Evolutionary conservation across 257 asterid genomes (phyloP).

Genomic region (Petunia secreta): DNA sequence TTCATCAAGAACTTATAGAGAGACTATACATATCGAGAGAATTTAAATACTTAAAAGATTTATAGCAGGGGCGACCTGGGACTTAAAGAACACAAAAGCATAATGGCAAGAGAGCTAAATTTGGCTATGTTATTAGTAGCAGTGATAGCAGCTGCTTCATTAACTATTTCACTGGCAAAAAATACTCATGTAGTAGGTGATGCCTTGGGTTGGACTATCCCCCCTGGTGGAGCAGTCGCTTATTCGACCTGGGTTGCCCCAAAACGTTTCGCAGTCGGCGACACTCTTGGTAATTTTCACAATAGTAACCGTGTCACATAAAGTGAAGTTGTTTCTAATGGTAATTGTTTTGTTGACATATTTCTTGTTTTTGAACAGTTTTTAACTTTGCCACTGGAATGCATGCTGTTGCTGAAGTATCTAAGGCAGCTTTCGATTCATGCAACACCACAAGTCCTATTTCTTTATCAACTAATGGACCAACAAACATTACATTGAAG

Average conservation of each 20-base stretch:
- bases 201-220: slow-evolving; percentile 34
- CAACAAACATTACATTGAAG: slow-evolving; percentile 10
- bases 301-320: neutral
- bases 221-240: slow-evolving; percentile 33
- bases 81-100: too few species aligned
- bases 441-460: slow-evolving; percentile 22
- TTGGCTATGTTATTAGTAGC: neutral
- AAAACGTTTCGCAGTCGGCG: slow-evolving; percentile 32
- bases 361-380: neutral
- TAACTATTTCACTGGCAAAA: slow-evolving; percentile 14
- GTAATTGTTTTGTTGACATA: neutral
- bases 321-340: neutral
- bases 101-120: neutral
- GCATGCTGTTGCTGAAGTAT: slow-evolving; percentile 24
- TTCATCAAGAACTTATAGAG: too few species aligned
- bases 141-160: neutral
- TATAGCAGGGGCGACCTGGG: too few species aligned
- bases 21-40: too few species aligned
- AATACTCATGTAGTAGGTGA: slow-evolving; percentile 22
- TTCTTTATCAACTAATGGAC: neutral
- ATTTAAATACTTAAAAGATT: too few species aligned
- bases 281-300: slow-evolving; percentile 28
- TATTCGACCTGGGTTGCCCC: slow-evolving; percentile 32
- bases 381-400: slow-evolving; percentile 23
- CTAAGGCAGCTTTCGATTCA: slow-evolving; percentile 17